Conservation (phyloP, 192 early-diverging fungal species). For the Backusella sp. region DNA sequence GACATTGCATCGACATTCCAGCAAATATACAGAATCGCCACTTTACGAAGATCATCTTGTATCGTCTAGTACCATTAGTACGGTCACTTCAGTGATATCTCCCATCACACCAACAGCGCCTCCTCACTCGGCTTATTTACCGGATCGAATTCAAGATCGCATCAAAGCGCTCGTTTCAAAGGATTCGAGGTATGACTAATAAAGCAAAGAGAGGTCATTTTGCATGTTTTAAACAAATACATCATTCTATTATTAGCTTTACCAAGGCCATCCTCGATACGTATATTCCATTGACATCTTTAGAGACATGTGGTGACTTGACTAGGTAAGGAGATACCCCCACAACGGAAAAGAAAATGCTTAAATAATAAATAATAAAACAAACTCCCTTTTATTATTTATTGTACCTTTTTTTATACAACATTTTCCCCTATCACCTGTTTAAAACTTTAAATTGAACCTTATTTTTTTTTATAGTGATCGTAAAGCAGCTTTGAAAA, state of each 20-base stretch:
- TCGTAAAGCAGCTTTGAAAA: conserved; percentile 42
- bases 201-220: neutral
- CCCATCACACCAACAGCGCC: conserved; percentile 3
- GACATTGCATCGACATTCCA: neutral
- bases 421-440: conserved; percentile 5
- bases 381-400: neutral
- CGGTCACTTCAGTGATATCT: conserved; percentile 8
- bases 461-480: conserved; percentile 27
- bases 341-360: neutral
- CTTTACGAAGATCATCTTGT: conserved; percentile 9
- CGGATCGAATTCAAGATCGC: conserved; percentile 2
- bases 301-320: conserved; percentile 6
- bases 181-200: neutral
- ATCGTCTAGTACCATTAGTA: conserved; percentile 18
- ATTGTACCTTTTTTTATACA: neutral
- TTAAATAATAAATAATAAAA: neutral
- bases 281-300: conserved; percentile 9
- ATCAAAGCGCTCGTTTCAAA: neutral
- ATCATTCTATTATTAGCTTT: conserved; percentile 6
- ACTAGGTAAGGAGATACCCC: neutral
- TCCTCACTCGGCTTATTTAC: conserved; percentile 10
- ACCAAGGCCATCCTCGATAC: conserved; percentile 13
- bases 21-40: conserved; percentile 4
- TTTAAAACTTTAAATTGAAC: conserved; percentile 10
- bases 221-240: neutral